Evolutionary conservation across 1,284 basidiomycete genomes (phyloP), one percentile per base, ranked within the genome.

Genomic region (Microbotryum scabiosae): DNA sequence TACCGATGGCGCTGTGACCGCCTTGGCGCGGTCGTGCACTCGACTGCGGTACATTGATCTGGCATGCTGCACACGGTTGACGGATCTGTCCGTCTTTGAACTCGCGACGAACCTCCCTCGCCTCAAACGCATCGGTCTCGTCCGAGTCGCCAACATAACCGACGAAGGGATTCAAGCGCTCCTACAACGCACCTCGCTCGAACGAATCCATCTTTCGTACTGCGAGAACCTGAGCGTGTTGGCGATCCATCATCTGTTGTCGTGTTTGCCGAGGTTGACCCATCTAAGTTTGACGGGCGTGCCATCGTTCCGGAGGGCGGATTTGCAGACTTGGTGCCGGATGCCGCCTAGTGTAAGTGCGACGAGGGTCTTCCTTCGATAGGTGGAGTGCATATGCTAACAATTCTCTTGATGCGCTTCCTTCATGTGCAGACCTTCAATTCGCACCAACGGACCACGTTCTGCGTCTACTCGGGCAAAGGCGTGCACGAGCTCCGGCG

Each of bases 211-310:
- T 75, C 79, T 99, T 26, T 96, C 91, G 2, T 98, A 97, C 75
- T 99, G 96, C 76, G 90, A 97, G 72, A 90, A 96, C 70, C 87
- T 99, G 63, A 85, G 87, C 5, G 88, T 97, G 64, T 83, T 86
- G 74, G 92, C 92, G 16, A 84, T 98, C 55, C 88, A 94, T 70
- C 90, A 87, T 76, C 81, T 98, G 45, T 81, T 98, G 53, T 86
- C 90, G 73, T 84, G 87, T 70, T 81, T 98, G 21, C 83, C 84
- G 67, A 88, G 90, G 66, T 79, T 99, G 44, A 97, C 90, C 4
- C 96, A 99, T 76, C 80, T 98, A 51, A 96, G 90, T 75, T 77
- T 99, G 67, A 97, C 96, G 14, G 96, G 94, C n/a, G 87, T 99
- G 32, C 85, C 87, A 8, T 85, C 90, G 1, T 98, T 99, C 78